Evolutionary conservation across 768 basidiomycete genomes (phyloP).

Genomic region (Mycena capillaripes): DNA sequence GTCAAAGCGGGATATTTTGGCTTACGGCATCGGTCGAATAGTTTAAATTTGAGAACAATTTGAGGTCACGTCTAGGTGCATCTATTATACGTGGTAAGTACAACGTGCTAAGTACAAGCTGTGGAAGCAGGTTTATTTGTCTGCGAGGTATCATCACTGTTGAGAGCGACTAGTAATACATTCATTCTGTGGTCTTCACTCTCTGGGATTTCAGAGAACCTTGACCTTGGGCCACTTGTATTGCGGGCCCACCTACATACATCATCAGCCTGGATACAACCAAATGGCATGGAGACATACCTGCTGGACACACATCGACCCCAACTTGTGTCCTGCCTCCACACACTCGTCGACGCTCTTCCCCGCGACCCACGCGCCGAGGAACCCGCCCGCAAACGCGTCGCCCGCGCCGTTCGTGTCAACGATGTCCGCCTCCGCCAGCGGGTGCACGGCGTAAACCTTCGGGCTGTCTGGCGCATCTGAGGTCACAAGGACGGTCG

Average conservation of each 20-base stretch:
- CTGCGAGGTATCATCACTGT: constrained; percentile 37
- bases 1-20: too few relatives aligned
- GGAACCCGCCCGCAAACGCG: constrained; percentile 96
- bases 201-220: constrained; percentile 45
- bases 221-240: constrained; percentile 67
- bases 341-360: constrained; percentile 84
- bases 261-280: background rate
- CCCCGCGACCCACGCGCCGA: constrained; percentile 86
- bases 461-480: constrained; percentile 67
- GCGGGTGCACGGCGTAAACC: constrained; percentile 68
- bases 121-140: constrained; percentile 36
- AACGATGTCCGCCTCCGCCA: constrained; percentile 78
- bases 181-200: background rate
- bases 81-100: constrained; percentile 17
- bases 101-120: constrained; percentile 35
- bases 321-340: constrained; percentile 89
- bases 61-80: constrained; percentile 1
- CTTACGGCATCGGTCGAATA: too few relatives aligned
- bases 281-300: constrained; percentile 51
- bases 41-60: too few relatives aligned
- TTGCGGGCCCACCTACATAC: constrained; percentile 61
- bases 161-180: constrained; percentile 40
- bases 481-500: constrained; percentile 82
- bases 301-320: constrained; percentile 87
- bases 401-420: constrained; percentile 99